Evolutionary conservation across 129 eudicot genomes (phyloP).

Genomic region (Artemisia tridentata): DNA sequence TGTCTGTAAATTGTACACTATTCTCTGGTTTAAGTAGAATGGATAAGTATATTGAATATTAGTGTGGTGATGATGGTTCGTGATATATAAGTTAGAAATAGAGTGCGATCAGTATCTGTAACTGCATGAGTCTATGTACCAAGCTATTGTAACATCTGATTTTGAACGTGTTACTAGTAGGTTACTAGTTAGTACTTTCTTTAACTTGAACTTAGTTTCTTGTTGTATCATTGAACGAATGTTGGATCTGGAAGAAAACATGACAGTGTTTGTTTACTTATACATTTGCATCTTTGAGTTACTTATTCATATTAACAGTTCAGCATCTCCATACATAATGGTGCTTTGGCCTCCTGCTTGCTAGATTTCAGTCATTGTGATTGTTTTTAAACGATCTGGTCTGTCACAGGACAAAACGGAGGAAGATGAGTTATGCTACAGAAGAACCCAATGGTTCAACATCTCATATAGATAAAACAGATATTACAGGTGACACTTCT

Average conservation of each 20-base stretch:
- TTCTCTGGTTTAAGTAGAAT: constrained; percentile 1
- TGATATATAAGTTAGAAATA: neutral
- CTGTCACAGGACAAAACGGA: constrained; percentile 51
- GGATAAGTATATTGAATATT: neutral
- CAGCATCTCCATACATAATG: neutral
- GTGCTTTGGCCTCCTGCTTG: no score
- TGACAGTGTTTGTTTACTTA: neutral
- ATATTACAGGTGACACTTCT: constrained; percentile 37
- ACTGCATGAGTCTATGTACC: neutral
- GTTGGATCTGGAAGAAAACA: neutral
- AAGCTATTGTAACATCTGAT: constrained; percentile 14
- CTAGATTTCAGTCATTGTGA: constrained; percentile 1
- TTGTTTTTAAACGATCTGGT: constrained; percentile 13
- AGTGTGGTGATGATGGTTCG: constrained; percentile 10
- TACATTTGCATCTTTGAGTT: neutral
- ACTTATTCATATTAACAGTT: neutral
- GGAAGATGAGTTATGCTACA: constrained; percentile 43
- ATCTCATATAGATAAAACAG: constrained; percentile 29
- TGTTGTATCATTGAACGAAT: neutral
- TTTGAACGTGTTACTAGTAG: neutral
- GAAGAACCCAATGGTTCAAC: constrained; percentile 38
- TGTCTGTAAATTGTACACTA: neutral
- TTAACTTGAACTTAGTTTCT: constrained; percentile 6
- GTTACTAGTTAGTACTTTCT: neutral
- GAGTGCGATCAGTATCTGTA: constrained; percentile 10